Evolutionary conservation across 192 early-diverging fungal genomes (phyloP).

Genomic region (Backusella parvicylindrica): DNA sequence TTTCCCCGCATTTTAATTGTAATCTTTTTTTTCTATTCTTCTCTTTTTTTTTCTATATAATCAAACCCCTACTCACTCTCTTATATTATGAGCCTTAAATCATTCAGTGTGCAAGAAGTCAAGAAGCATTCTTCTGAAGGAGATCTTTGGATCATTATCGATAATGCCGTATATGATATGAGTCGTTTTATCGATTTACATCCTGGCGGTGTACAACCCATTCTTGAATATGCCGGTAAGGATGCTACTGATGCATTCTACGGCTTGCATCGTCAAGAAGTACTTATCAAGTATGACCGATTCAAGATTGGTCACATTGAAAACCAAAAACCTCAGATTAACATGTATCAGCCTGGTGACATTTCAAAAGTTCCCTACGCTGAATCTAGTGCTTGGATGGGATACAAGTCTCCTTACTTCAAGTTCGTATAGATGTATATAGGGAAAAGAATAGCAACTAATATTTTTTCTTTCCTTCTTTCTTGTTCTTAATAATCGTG

Average conservation of each 20-base stretch:
- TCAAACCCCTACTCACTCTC: not conserved
- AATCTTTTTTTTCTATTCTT: not conserved
- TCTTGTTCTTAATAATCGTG: too few relatives aligned
- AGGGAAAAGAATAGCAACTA: not conserved
- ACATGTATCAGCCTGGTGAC: conserved; percentile 59
- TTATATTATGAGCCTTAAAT: not conserved
- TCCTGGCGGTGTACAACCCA: conserved; percentile 55
- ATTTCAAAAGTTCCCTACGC: conserved; percentile 65
- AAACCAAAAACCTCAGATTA: conserved; percentile 27
- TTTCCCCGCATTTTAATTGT: not conserved
- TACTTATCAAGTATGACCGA: conserved; percentile 64
- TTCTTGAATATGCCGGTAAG: conserved; percentile 73
- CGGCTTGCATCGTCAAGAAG: conserved; percentile 41
- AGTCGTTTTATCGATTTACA: conserved; percentile 53
- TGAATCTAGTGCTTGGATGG: conserved; percentile 65
- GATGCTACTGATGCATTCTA: conserved; percentile 64
- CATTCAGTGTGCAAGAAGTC: conserved; percentile 27
- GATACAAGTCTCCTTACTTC: conserved; percentile 33
- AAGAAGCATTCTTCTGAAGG: conserved; percentile 21
- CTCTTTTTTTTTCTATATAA: not conserved
- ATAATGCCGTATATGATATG: conserved; percentile 57
- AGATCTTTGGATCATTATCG: conserved; percentile 61
- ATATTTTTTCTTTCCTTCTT: not conserved
- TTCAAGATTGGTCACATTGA: conserved; percentile 67
- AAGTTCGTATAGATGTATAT: conserved; percentile 12